Evolutionary conservation across 106 monocot species (phyloP), one percentile per base, ranked within the genome.

Genomic region (Dactylorhiza incarnata): DNA sequence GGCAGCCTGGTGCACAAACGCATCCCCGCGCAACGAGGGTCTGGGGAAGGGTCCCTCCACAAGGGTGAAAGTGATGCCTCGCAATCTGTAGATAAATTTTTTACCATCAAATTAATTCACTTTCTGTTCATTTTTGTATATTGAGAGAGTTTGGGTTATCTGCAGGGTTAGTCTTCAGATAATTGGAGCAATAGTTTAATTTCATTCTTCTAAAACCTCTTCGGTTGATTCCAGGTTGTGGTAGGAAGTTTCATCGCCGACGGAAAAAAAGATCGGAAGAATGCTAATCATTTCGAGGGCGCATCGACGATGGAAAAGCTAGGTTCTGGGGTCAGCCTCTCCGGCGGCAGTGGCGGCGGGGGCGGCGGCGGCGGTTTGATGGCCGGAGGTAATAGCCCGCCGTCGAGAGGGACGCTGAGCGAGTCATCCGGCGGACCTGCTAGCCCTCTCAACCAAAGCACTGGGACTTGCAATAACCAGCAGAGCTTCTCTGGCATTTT

Each of bases 341-440:
- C 65, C 12, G 65, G 65, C 65, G 0, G 26, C 29, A 29, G 29
- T 29, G 29, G 29, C 29, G 29, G 29, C 29, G 29, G n/a, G n/a
- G n/a, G 29, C 26, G 65, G 65, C 65, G 1, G 29, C 12, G 63
- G 61, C 25, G 54, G 74, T 0, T 9, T 53, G 22, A 67, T 50
- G 17, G 45, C 78, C 24, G 88, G 86, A 16, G 54, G 80, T 25
- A 74, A 70, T 58, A 97, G 95, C 73, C 92, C 95, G 5, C 86
- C 79, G 6, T 93, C 92, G 0, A 86, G 87, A 22, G 95, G 83
- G 51, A 90, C 90, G 5, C 72, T 82, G 55, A 90, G 97, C 25
- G 96, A 91, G 71, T 87, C 94, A 25, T 88, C 90, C 3, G 91
- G 89, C 16, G 93, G 91, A 2, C 85, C 89, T 14, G 83, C 80